Conservation (phyloP, 768 basidiomycete genomes). For the Leccinum imitatum region DNA sequence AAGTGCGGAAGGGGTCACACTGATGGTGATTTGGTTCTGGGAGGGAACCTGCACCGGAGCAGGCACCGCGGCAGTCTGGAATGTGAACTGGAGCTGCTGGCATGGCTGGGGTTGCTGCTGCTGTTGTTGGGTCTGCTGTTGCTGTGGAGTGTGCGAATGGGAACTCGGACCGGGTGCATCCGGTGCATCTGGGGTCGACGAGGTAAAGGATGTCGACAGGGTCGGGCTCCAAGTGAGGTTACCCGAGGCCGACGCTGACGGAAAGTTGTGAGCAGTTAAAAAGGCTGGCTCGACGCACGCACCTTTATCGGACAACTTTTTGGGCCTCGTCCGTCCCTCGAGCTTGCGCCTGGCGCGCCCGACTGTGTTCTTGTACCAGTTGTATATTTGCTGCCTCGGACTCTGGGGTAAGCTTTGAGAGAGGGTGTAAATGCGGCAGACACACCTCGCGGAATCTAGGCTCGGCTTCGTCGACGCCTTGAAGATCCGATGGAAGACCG, state of each 20-base stretch:
- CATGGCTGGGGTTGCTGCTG: conserved; percentile 31
- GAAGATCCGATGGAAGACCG: conserved; percentile 55
- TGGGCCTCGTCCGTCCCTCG: conserved; percentile 53
- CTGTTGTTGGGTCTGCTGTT: conserved; percentile 2
- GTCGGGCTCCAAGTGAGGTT: conserved; percentile 41
- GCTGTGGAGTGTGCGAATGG: conserved; percentile 11
- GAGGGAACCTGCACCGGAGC: conserved; percentile 35
- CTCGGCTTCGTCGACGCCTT: conserved; percentile 56
- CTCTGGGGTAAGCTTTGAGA: background rate
- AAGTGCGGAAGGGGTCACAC: conserved; percentile 28
- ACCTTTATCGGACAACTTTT: conserved; percentile 54
- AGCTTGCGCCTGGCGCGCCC: conserved; percentile 58
- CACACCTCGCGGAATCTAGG: conserved; percentile 60
- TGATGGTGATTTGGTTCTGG: conserved; percentile 24
- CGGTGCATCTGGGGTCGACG: conserved; percentile 16
- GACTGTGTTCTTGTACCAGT: conserved; percentile 73
- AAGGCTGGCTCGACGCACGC: conserved; percentile 5
- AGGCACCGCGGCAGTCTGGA: conserved; percentile 43
- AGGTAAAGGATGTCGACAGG: conserved; percentile 38
- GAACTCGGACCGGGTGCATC: conserved; percentile 33
- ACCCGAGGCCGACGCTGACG: conserved; percentile 18
- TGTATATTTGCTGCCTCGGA: conserved; percentile 58
- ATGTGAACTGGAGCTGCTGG: conserved; percentile 44
- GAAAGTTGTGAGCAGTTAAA: background rate
- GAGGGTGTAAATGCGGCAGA: background rate